Evolutionary conservation across 2,329 filamentous ascomycete species (phyloP), one percentile per base, ranked within the genome.

Genomic region (Microcyclospora pomicola): DNA sequence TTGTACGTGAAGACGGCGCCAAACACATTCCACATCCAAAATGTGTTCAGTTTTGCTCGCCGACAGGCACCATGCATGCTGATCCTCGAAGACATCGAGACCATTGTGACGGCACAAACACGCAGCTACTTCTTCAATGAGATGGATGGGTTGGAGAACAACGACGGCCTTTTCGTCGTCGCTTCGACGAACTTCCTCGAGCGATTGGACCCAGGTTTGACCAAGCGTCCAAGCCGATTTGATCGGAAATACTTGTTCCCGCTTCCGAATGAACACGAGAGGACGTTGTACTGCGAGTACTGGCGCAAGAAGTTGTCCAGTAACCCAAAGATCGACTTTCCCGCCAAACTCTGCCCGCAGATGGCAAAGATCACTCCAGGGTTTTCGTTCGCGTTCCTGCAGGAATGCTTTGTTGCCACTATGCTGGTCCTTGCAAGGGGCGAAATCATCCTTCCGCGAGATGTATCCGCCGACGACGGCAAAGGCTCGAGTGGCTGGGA

Each of bases 111-210:
- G n/a, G 69, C 75, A 33, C 46, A 53, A 2, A 73, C 77, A 9
- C 65, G 78, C 14, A 73, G 68, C 39, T 82, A 80, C 60, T 83
- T 83, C 59, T 66, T 82, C 41, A 82, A 82, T 52, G 76, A 82
- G 56, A 45, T 82, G 12, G 79, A 83, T 44, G 79, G 78, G 0
- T 66, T 83, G 6, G 73, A 74, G 49, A 70, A 67, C 44, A 83
- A 83, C 44, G 73, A 81, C 44, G 79, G 79, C 9, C 77, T 82
- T 37, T 70, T 82, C 48, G 79, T 83, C 61, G 52, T 59, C 2
- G 55, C 49, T 0, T 55, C 53, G 3, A 59, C 56, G 0, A 59
- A 58, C 38, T 64, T 65, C 45, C 64, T 82, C 5, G 77, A 82
- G 24, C 65, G 67, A 3, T 59, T 83, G 5, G 78, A 82, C 46